Percentiles rank a stretch among this genome's conserved stretches.
Conservation (phyloP, 257 asterid genomes). For the Verbena officinalis region DNA sequence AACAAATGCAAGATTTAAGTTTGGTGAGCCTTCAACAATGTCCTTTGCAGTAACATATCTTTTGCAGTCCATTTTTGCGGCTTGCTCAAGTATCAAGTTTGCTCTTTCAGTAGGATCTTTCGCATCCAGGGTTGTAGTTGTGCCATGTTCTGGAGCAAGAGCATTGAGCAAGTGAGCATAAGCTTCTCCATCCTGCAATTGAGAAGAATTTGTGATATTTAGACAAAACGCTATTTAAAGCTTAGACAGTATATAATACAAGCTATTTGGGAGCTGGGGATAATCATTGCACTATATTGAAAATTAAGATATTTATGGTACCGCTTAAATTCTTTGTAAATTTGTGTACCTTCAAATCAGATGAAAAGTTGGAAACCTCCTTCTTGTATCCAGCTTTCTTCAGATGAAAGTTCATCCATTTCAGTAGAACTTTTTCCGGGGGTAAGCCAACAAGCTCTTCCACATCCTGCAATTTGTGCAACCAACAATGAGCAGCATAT, state of each 20-base stretch:
- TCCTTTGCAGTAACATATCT: constrained; percentile 85
- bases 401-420: constrained; percentile 97
- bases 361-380: constrained; percentile 76
- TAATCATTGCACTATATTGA: neutral
- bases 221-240: neutral
- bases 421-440: constrained; percentile 83
- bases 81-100: constrained; percentile 81
- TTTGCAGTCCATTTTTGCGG: constrained; percentile 88
- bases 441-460: constrained; percentile 83
- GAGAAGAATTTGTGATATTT: neutral
- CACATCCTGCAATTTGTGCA: constrained; percentile 55
- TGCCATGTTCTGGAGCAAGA: constrained; percentile 90
- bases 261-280: neutral
- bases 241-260: neutral
- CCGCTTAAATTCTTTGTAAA: neutral
- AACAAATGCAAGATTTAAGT: constrained; percentile 93
- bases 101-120: constrained; percentile 93
- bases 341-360: constrained; percentile 79
- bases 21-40: constrained; percentile 86
- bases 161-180: constrained; percentile 88
- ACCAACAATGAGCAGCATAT: constrained; percentile 6
- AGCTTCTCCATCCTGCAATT: constrained; percentile 88
- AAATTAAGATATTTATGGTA: neutral
- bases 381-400: constrained; percentile 79
- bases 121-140: constrained; percentile 57